These are phyloP conservation scores for Plenodomus tracheiphilus DNA, from an alignment of 2,329 filamentous ascomycete genomes.

Conservation along the genomic window DNA sequence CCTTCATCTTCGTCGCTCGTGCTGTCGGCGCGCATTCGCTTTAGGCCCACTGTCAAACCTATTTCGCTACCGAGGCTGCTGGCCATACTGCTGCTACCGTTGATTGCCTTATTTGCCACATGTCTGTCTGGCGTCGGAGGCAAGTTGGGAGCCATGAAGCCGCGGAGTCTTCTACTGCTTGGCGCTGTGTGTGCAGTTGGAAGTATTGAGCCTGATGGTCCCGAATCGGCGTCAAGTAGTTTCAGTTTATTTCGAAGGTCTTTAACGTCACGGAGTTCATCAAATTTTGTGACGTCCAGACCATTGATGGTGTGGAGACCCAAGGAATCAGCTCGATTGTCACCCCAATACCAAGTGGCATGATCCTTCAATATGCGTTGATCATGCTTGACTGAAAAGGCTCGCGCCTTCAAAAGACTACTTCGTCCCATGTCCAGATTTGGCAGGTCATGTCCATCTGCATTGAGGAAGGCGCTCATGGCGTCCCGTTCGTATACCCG, in stretches of 20 bases:
- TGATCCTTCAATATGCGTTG: conserved; percentile 48
- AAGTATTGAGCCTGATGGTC: background rate
- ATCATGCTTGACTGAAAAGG: conserved; percentile 53
- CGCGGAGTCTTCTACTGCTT: background rate
- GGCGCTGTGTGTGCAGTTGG: background rate
- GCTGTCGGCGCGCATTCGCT: background rate
- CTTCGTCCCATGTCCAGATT: conserved; percentile 51
- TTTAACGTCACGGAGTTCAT: conserved; percentile 50
- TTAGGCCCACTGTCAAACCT: background rate
- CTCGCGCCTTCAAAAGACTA: conserved; percentile 52
- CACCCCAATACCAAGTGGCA: conserved; percentile 61
- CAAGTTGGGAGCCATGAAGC: background rate
- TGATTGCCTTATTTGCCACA: background rate
- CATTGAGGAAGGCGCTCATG: conserved; percentile 51
- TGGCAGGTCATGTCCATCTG: conserved; percentile 4
- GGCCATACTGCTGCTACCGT: background rate
- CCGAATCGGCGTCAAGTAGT: conserved; percentile 39
- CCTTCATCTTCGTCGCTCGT: background rate
- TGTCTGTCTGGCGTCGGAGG: background rate
- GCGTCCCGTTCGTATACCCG: conserved; percentile 58
- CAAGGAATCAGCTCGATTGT: conserved; percentile 59
- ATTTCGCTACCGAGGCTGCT: background rate
- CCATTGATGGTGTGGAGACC: conserved; percentile 60
- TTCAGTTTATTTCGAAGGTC: conserved; percentile 53
- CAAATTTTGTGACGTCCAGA: conserved; percentile 53